phyloP scores from a whole-genome alignment of 2,329 filamentous ascomycete species.

The Huntiella bhutanensis region DNA sequence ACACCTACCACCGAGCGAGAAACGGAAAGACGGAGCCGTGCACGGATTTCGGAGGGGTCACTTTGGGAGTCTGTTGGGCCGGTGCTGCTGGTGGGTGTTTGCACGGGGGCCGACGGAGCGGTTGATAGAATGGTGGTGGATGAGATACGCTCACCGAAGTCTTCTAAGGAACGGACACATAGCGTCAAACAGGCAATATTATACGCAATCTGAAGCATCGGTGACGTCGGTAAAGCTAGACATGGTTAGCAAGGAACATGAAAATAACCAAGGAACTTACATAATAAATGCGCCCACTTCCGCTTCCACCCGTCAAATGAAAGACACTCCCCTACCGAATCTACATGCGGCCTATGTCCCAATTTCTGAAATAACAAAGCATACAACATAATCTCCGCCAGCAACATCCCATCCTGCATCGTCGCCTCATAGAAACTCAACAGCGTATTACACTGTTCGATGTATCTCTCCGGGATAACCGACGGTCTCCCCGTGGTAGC shows the following conservation, averaged over 20 bases:
- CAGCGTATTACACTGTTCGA: conserved; percentile 22
- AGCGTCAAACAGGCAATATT: conserved; percentile 11
- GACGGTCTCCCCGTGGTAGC: conserved; percentile 23
- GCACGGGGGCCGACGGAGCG: conserved; percentile 2
- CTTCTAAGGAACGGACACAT: conserved; percentile 10
- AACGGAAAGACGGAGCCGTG: conserved; percentile 7
- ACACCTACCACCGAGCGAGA: conserved; percentile 8
- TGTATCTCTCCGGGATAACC: conserved; percentile 20
- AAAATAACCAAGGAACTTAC: background rate
- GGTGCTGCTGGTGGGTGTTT: conserved; percentile 9
- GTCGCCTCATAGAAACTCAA: conserved; percentile 23
- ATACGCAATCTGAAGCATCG: conserved; percentile 11
- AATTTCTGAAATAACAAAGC: conserved; percentile 20
- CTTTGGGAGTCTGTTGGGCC: background rate
- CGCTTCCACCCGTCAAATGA: conserved; percentile 10
- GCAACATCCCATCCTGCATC: conserved; percentile 23
- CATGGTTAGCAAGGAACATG: background rate
- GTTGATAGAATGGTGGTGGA: conserved; percentile 6
- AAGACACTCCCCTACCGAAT: conserved; percentile 15
- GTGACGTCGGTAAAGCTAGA: conserved; percentile 8
- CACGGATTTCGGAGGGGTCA: conserved; percentile 4
- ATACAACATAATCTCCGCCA: conserved; percentile 22
- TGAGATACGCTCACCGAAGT: conserved; percentile 9
- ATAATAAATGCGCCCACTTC: conserved; percentile 9
- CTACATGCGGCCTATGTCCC: conserved; percentile 16